Evolutionary conservation across 2,329 filamentous ascomycete species (phyloP), one percentile per base, ranked within the genome.

Genomic region (Aspergillus sp.): DNA sequence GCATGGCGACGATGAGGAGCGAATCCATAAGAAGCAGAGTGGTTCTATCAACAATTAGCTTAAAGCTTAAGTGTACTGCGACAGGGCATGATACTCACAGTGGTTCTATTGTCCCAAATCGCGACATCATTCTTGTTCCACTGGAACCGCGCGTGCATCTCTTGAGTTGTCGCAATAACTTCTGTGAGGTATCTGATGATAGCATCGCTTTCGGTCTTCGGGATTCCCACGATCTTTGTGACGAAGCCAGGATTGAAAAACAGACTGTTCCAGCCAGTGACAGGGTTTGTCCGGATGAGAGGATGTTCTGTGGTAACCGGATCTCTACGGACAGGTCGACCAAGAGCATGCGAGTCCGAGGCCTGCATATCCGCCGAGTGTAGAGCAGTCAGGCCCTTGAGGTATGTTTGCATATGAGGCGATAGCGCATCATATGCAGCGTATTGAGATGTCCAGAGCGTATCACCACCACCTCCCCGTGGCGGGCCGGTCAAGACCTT

Each of bases 41-140:
- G 83, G 58, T 84, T 85, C 77, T 82, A 63, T 32, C 41, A 25
- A 36, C 30, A 60, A 7, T 61, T 32, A 60, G 47, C 11, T 41
- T 3, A 11, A 5, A 7, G 30, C 39, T 8, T 25, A 47, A 47
- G 21, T 2, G 32, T 15, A 11, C 23, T 17, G 25, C 3, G 15
- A 13, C 19, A 3, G 21, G 8, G n/a, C n/a, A 54, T 6, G 42
- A 38, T 21, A 71, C 76, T 67, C 69, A 86, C 82, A 49, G 79
- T 81, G 39, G 82, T 76, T 17, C 86, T 78, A 64, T 89, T 90
- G 69, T 90, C 87, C 87, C 88, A 90, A 60, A 90, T 82, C 0
- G 86, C 86, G 1, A 90, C 84, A 59, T 89, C 88, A 44, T 84
- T 82, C 63, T 85, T 82, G 47, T 82, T 80, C 87, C 88, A 89